These are phyloP conservation scores for Pleurotus tuoliensis DNA, from an alignment of 768 basidiomycete species.

Conservation along the genomic window DNA sequence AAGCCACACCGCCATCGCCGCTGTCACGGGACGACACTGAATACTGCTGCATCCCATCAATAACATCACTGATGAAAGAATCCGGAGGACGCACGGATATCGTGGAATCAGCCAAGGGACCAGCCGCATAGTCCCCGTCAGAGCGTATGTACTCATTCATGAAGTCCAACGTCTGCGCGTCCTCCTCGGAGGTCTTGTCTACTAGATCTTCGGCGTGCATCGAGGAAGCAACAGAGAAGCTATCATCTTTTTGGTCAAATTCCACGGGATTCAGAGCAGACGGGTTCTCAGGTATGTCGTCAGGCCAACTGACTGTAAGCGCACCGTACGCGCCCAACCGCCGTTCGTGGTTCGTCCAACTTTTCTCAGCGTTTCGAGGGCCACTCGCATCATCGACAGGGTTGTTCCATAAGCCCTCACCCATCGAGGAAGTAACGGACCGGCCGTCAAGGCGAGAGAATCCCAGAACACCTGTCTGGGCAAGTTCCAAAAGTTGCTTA, in stretches of 20 bases:
- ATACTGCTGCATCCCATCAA: too few relatives aligned
- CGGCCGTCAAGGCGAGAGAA: constrained; percentile 33
- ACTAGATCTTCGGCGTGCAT: constrained; percentile 2
- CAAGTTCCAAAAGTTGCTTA: constrained; percentile 44
- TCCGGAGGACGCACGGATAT: neutral
- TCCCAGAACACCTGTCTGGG: constrained; percentile 42
- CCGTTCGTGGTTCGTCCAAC: constrained; percentile 61
- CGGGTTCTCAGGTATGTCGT: constrained; percentile 59
- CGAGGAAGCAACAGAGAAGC: too few relatives aligned
- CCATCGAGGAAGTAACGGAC: neutral
- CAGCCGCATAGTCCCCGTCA: neutral
- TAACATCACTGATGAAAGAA: too few relatives aligned
- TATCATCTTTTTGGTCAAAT: too few relatives aligned
- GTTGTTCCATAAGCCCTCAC: neutral
- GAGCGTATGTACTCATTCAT: constrained; percentile 2
- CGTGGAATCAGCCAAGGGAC: neutral
- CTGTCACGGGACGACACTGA: neutral
- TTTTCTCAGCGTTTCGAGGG: constrained; percentile 67
- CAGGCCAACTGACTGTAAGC: constrained; percentile 61
- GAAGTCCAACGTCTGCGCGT: neutral
- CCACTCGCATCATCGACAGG: constrained; percentile 35
- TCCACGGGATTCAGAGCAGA: constrained; percentile 41
- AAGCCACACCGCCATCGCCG: neutral
- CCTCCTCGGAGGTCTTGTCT: constrained; percentile 5
- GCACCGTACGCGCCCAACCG: constrained; percentile 55